Base-by-base conservation (phyloP, 768 basidiomycete genomes). In the Mycena rosella region DNA sequence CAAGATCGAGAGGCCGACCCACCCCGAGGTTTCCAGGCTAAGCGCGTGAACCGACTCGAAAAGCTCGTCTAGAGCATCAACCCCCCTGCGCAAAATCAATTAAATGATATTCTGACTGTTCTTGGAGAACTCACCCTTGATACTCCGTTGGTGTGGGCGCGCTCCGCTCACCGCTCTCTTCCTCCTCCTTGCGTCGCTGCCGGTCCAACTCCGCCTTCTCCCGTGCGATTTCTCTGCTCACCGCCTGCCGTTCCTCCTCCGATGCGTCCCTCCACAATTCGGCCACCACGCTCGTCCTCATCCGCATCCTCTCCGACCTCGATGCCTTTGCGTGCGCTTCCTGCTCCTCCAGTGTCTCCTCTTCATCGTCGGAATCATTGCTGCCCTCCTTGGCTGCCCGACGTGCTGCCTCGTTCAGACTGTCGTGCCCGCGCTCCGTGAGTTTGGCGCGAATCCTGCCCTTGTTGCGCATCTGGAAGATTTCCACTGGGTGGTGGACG, bases 121-220 rank as follows among this genome's bases (percentile, higher is more conserved):
- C n/a, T n/a, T n/a, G n/a, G n/a, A n/a, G n/a, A n/a, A 52, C 51
- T 52, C 20, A 52, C 51, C 20, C 18, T n/a, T 52, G 51, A 30
- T 34, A 34, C 7, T 30, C 17, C 11, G 24, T 9, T 18, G 51
- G 29, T 6, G 51, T 32, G 10, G 7, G 27, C 15, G 27, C 26
- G 2, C 17, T 30, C 27, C 14, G n/a, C 52, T 3, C 7, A n/a
- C 20, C 3, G 32, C 5, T 10, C 20, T 36, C 8, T 24, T 14
- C 22, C 26, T n/a, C 17, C 7, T 9, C 5, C 22, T 4, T 48
- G 3, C 49, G 20, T 32, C 27, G 7, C 17, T 53, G 2, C 20
- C 10, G 3, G 2, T 30, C 52, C 30, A 27, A 18, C n/a, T 17
- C 13, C 22, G 5, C n/a, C 22, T n/a, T 36, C 52, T 53, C 52